Base-by-base conservation (phyloP, 2,329 filamentous ascomycete genomes). In the Aspergillus floridensis region DNA sequence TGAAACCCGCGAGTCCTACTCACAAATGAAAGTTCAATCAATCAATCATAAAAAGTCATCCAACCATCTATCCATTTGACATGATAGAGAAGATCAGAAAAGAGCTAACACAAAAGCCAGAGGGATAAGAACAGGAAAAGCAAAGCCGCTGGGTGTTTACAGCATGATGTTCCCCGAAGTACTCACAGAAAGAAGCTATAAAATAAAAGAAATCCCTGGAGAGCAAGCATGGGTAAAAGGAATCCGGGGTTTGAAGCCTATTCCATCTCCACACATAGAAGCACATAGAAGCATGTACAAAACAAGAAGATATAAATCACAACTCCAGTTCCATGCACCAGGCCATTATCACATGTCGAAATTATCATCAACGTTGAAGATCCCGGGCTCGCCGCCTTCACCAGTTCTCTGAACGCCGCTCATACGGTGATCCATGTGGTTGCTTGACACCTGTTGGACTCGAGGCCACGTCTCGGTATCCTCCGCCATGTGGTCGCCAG, bases 331-430 rank as follows among this genome's bases (percentile, higher is more conserved):
- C 71, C 71, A 74, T 74, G 72, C 72, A 74, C 60, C 59, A 65
- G 63, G 65, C 69, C 70, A 69, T 74, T 66, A 72, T 77, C 74
- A 78, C 73, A 78, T 77, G 67, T 77, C 76, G 72, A 78, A 77
- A 64, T 77, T 73, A 61, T 76, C 74, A 62, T 77, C 75, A 71
- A 77, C 75, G 62, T 76, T 75, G 65, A 79, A 79, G 57, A 79
- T 77, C 26, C 73, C 76, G 8, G 71, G 66, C 60, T 78, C 76
- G 21, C 70, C 67, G 53, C 67, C 65, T 31, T 78, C 75, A 49
- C 70, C 68, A 14, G 72, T 75, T 67, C 72, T 75, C 57, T 77
- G 74, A 31, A 79, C 71, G 24, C 77, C 78, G 57, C 74, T 77
- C 77, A 80, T 80, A 59, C 74, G 75, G 61, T 77, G 75, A 59